Evolutionary conservation across 2,329 filamentous ascomycete species (phyloP), one percentile per base, ranked within the genome.

Genomic region (Fusarium sublunatum): DNA sequence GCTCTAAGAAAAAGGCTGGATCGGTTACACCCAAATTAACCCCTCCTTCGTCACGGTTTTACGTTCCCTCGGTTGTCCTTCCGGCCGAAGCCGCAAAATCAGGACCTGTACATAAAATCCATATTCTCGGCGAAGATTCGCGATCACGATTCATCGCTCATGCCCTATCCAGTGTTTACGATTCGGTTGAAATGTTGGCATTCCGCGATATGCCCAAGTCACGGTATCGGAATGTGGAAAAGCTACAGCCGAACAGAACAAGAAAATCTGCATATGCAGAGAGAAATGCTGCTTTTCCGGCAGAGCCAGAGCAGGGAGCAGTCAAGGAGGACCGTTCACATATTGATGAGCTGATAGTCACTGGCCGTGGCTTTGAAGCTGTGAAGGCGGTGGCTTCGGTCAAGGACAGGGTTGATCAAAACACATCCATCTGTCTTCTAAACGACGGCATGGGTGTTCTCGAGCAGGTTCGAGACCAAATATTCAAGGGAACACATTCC

Each of bases 381-480:
- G 78, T 83, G 10, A 73, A 81, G 32, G 86, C 88, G 2, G 72
- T 96, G 24, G 71, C 79, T 4, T 77, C 81, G 0, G 79, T 95
- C 51, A 84, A 82, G 51, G 83, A 91, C 69, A 85, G 91, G 9
- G 77, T 96, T n/a, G 82, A 85, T 39, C 79, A 83, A 3, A 79
- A 86, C 26, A 92, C 90, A 1, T 91, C 91, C 0, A 83, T 97
- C 7, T 87, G 91, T 57, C 84, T 96, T 52, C 75, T 96, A 53
- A 90, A 92, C 53, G 91, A 94, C 61, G 92, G 93, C 1, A 86
- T 98, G 75, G 94, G 95, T 1, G 80, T 92, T 2, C 81, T 92
- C n/a, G 93, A 98, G 44, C 84, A 88, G 44, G 82, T 97, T 36
- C 92, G 92, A 68, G 76, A 83, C 31, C 75, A 83, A 10, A 75